Conservation (phyloP, 2,329 filamentous ascomycete species). For the Diplocarpon rosae region DNA sequence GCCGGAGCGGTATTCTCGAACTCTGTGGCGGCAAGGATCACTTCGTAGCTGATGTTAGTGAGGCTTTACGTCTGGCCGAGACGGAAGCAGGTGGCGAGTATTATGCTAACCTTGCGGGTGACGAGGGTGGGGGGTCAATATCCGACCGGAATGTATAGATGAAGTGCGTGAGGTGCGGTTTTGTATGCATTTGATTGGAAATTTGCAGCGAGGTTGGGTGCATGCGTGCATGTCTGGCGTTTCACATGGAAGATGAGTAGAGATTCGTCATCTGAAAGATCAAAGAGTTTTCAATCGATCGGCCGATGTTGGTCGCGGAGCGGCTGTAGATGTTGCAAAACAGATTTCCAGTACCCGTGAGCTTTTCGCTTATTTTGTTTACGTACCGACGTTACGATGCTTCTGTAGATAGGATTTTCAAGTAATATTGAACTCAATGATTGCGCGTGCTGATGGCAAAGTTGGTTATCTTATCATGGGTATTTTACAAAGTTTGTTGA, state of each 20-base stretch:
- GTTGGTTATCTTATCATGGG: too few relatives aligned
- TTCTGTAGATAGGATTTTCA: too few relatives aligned
- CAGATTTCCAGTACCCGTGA: not conserved
- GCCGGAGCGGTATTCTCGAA: slow-evolving; percentile 73
- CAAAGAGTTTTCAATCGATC: too few relatives aligned
- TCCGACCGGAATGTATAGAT: not conserved
- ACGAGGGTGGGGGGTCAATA: slow-evolving; percentile 15
- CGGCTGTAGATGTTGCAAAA: not conserved
- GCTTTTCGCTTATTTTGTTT: too few relatives aligned
- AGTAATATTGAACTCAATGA: too few relatives aligned
- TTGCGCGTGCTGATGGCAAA: too few relatives aligned
- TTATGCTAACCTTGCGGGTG: slow-evolving; percentile 17
- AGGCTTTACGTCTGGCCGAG: slow-evolving; percentile 75
- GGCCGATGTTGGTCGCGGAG: too few relatives aligned
- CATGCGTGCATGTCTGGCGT: slow-evolving; percentile 4
- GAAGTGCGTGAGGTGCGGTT: not conserved
- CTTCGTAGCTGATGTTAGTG: slow-evolving; percentile 74
- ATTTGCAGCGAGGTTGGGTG: slow-evolving; percentile 7
- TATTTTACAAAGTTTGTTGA: too few relatives aligned
- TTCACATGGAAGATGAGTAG: not conserved
- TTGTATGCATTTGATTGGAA: not conserved
- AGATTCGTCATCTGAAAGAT: not conserved
- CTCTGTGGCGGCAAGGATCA: slow-evolving; percentile 65
- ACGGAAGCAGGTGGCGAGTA: slow-evolving; percentile 35
- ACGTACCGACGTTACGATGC: too few relatives aligned